Evolutionary conservation across 1,284 basidiomycete genomes (phyloP).

Genomic region (Neotropicomus parvogracilis): DNA sequence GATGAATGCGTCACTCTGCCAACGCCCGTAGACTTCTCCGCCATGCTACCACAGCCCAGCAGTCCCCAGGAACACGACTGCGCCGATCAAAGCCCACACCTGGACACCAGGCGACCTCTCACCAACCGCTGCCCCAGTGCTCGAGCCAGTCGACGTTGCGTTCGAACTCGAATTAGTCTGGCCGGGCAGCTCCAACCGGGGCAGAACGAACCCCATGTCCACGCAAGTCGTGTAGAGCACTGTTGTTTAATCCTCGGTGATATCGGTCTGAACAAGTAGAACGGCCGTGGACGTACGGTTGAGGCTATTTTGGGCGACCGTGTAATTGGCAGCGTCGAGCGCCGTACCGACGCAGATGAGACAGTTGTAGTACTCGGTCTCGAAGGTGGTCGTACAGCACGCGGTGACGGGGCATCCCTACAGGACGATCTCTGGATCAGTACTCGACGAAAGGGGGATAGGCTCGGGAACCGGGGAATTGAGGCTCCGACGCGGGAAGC

Average conservation of each 20-base stretch:
- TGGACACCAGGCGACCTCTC: background rate
- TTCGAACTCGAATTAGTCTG: constrained; percentile 35
- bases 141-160: background rate
- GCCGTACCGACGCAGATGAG: constrained; percentile 35
- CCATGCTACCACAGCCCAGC: constrained; percentile 14
- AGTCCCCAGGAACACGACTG: constrained; percentile 8
- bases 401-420: constrained; percentile 27
- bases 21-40: no score
- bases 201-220: constrained; percentile 32
- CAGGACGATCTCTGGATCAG: background rate
- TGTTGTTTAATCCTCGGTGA: constrained; percentile 9
- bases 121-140: constrained; percentile 2
- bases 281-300: constrained; percentile 23
- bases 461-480: no score
- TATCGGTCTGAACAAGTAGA: no score
- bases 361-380: constrained; percentile 36
- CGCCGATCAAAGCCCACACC: constrained; percentile 6
- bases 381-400: constrained; percentile 37
- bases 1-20: background rate
- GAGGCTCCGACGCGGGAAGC: constrained; percentile 23
- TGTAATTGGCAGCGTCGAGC: constrained; percentile 28
- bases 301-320: constrained; percentile 27
- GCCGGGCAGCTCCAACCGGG: constrained; percentile 39
- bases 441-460: background rate
- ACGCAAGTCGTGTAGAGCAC: constrained; percentile 33